Evolutionary conservation across 1,284 basidiomycete genomes (phyloP), one percentile per base, ranked within the genome.

Genomic region (Schizophyllum amplum): DNA sequence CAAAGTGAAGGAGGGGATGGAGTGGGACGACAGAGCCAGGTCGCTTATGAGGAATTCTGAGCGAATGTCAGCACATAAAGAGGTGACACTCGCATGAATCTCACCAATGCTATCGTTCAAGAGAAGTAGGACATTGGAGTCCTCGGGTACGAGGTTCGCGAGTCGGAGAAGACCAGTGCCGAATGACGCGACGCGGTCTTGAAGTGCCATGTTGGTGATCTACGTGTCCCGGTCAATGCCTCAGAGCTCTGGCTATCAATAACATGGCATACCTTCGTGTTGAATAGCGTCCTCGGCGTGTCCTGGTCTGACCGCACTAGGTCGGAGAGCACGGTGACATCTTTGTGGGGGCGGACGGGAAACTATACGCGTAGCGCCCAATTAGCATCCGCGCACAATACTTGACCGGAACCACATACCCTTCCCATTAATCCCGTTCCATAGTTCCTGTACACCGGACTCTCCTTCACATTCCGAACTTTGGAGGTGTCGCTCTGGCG

Each of bases 401-500:
- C 25, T 25, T 17, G 5, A 53, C 52, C 52, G n/a, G 56, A 57
- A 11, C 13, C 33, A 75, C 81, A 65, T 68, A 87, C 89, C 71
- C 87, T 79, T 58, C 85, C 87, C 78, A 87, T 79, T 58, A 88
- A 74, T 4, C 88, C 88, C 23, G 87, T 90, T 9, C 83, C 79
- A 75, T 92, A 92, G 72, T 91, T 91, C 65, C 89, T 82, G 68
- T 90, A 90, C 5, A 89, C 75, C 1, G 90, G 85, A 64, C 87
- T 90, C 69, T 92, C 87, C 24, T 78, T 74, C 5, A 84, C 78
- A 62, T 89, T 83, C 54, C 89, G 74, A 6, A 90, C 88, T 49
- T 87, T 80, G n/a, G 83, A 84, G 24, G 84, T 85, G 71, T 92
- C 90, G 63, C 88, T 90, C 73, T 92, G 90, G 51, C 89, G 75